Conservation (phyloP, 495 filamentous ascomycete species). For the Chaetomium cochliodes region DNA sequence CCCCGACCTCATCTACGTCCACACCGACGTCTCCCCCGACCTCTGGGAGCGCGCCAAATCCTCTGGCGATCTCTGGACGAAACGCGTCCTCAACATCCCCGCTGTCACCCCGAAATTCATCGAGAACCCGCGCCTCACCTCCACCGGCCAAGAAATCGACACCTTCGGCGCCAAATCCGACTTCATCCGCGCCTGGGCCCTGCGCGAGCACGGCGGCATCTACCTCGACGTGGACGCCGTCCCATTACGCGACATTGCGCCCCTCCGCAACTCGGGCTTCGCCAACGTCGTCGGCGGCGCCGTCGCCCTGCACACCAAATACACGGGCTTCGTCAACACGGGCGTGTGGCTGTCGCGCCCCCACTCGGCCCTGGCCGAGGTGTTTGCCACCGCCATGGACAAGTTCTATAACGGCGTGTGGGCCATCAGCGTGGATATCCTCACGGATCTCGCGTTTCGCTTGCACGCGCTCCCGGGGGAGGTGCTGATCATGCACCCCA, state of each 20-base stretch:
- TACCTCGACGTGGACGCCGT: constrained; percentile 30
- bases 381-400: constrained; percentile 20
- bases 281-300: constrained; percentile 26
- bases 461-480: constrained; percentile 21
- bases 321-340: constrained; percentile 27
- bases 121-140: constrained; percentile 16
- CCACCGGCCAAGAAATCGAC: constrained; percentile 22
- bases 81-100: constrained; percentile 23
- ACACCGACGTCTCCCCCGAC: constrained; percentile 29
- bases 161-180: constrained; percentile 25
- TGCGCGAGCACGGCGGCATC: constrained; percentile 24
- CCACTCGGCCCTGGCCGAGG: constrained; percentile 20
- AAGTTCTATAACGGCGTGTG: constrained; percentile 25
- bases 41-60: constrained; percentile 19
- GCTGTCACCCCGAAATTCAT: constrained; percentile 20
- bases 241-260: constrained; percentile 23
- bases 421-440: constrained; percentile 25
- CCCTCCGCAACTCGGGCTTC: constrained; percentile 26
- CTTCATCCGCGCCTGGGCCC: constrained; percentile 23
- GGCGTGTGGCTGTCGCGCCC: constrained; percentile 26
- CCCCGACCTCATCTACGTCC: constrained; percentile 31
- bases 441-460: constrained; percentile 28
- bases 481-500: constrained; percentile 24
- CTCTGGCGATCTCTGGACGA: constrained; percentile 24
- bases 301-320: constrained; percentile 14